Evolutionary conservation across 805 yeast species (phyloP).

Genomic region (Trichomonascus vanleenenianus): DNA sequence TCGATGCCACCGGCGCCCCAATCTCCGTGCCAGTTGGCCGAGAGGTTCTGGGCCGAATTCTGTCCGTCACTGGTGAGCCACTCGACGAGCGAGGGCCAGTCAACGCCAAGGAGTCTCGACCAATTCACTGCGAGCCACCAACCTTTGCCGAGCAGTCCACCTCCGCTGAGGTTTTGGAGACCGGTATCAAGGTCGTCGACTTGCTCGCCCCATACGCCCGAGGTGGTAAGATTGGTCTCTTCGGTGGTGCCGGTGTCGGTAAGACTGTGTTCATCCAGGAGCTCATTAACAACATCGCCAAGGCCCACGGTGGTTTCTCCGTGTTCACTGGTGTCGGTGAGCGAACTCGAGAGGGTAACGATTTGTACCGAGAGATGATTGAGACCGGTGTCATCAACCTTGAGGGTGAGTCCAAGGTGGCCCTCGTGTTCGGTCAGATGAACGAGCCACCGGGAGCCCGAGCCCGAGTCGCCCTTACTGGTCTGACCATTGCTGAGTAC

Average conservation of each 20-base stretch:
- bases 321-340: conserved; percentile 99
- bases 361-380: conserved; percentile 99
- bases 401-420: conserved; percentile 99
- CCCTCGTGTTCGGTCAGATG: conserved; percentile 99
- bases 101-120: conserved; percentile 84
- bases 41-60: conserved; percentile 97
- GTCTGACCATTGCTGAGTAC: conserved; percentile 99
- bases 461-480: conserved; percentile 99
- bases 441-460: conserved; percentile 99
- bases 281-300: conserved; percentile 98
- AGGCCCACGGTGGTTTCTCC: conserved; percentile 99
- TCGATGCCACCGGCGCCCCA: conserved; percentile 95
- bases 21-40: conserved; percentile 99
- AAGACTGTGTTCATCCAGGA: conserved; percentile 99
- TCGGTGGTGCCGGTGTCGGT: conserved; percentile 99
- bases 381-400: conserved; percentile 99
- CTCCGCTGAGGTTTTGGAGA: conserved; percentile 95
- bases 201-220: conserved; percentile 99
- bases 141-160: conserved; percentile 95
- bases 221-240: conserved; percentile 99
- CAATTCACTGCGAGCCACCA: conserved; percentile 99
- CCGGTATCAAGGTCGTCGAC: conserved; percentile 99
- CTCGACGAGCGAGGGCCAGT: conserved; percentile 99
- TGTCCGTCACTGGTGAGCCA: conserved; percentile 98
- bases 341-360: conserved; percentile 99